Evolutionary conservation across 306 rosid species (phyloP), one percentile per base, ranked within the genome.

Genomic region (Canavalia ensiformis): DNA sequence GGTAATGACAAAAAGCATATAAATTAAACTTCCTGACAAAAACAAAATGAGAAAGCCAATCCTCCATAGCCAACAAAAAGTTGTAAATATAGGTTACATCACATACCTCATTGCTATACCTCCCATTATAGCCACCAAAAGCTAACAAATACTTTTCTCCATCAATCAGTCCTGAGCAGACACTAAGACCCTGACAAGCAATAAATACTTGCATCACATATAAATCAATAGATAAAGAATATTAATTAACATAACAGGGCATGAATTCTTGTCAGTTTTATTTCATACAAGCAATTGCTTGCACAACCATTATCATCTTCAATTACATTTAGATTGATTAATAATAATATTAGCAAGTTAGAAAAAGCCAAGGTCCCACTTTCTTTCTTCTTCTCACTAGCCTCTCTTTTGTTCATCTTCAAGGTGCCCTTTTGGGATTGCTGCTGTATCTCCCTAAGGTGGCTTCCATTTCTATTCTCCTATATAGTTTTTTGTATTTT

Each of bases 101-200:
- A 82, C 80, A 68, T 88, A 96, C 99, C 97, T 96, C 97, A 76
- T 90, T 96, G 91, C 97, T 92, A 82, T 96, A 96, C 83, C 74
- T 93, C 78, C 99, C 99, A 68, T 96, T 96, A 85, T 96, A 96
- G 84, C 99, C 99, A 66, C 99, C 99, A 76, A 96, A 96, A 67
- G 97, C 88, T 85, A 93, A 91, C 84, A 96, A 82, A 92, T 90
- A 88, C 66, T 87, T 91, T 72, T 90, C 92, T 73, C 91, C 90
- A 64, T 88, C 98, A 83, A 90, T 88, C 81, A 79, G 44, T 73
- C 89, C 86, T 4, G 90, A 88, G 91, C 94, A 89, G 81, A 90
- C 88, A 84, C 90, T 88, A 68, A 92, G 91, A 57, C 99, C 99
- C 99, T 96, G 88, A 70, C 88, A 70, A 68, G 87, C 84, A 77